phyloP scores from a whole-genome alignment of 192 early-diverging fungal species.

The Dispira simplex region DNA sequence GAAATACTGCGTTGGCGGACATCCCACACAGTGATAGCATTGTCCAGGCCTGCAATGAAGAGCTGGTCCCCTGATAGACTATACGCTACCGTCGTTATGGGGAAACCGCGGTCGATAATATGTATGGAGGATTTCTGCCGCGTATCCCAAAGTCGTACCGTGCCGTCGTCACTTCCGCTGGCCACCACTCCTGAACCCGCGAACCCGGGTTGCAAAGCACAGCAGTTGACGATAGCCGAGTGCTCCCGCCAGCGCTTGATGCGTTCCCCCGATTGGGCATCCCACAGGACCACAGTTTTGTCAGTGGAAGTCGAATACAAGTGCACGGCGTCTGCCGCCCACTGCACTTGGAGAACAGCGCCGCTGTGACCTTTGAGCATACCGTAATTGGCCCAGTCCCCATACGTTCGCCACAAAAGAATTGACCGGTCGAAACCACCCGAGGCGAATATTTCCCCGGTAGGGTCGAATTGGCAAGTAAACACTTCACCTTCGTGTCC shows the following conservation, averaged over 20 bases:
- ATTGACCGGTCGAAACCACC: conserved; percentile 69
- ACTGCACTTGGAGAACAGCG: conserved; percentile 74
- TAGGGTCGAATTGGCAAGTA: conserved; percentile 70
- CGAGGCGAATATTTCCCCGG: conserved; percentile 71
- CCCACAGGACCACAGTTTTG: conserved; percentile 66
- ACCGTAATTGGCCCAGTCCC: conserved; percentile 80
- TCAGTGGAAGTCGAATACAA: conserved; percentile 77
- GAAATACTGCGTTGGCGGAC: conserved; percentile 49
- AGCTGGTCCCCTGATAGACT: conserved; percentile 60
- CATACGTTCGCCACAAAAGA: conserved; percentile 86
- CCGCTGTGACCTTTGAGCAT: conserved; percentile 76
- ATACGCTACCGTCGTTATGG: conserved; percentile 66
- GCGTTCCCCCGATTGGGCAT: conserved; percentile 65
- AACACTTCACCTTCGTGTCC: conserved; percentile 75
- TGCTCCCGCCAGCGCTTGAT: conserved; percentile 72
- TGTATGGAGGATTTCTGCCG: conserved; percentile 44
- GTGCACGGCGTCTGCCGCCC: conserved; percentile 69
- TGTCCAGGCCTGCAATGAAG: conserved; percentile 82
- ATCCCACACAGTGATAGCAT: conserved; percentile 82
- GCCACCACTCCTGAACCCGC: conserved; percentile 60
- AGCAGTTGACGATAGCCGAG: conserved; percentile 65
- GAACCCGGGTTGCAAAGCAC: conserved; percentile 40
- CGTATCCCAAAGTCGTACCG: conserved; percentile 57
- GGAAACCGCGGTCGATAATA: conserved; percentile 37
- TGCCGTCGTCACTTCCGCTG: conserved; percentile 75